phyloP scores from a whole-genome alignment of 257 asterid species.

The Sherardia arvensis region DNA sequence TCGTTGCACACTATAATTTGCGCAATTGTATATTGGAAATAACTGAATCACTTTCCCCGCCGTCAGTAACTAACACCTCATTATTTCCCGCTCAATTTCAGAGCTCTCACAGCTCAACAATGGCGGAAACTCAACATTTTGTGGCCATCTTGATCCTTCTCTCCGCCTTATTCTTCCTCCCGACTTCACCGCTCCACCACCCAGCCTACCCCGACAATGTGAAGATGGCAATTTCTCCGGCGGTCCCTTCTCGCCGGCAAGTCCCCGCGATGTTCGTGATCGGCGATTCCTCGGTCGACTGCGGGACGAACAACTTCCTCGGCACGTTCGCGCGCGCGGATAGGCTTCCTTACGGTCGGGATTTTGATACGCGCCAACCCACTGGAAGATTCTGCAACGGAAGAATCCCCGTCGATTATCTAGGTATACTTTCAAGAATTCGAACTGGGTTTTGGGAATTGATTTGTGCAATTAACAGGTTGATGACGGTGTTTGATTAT shows the following conservation, averaged over 20 bases:
- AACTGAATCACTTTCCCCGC: neutral
- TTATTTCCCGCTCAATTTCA: slow-evolving; percentile 10
- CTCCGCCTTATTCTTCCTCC: slow-evolving; percentile 18
- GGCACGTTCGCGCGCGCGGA: slow-evolving; percentile 95
- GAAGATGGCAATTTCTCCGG: neutral
- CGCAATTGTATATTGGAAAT: slow-evolving; percentile 5
- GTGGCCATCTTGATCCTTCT: slow-evolving; percentile 21
- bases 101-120: slow-evolving; percentile 2
- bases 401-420: slow-evolving; percentile 83
- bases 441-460: neutral
- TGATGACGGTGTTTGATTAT: neutral
- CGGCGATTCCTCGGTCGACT: slow-evolving; percentile 92
- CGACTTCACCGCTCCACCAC: slow-evolving; percentile 15
- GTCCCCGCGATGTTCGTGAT: slow-evolving; percentile 79
- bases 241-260: slow-evolving; percentile 15
- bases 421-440: slow-evolving; percentile 29
- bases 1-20: too few species aligned
- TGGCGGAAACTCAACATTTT: slow-evolving; percentile 4
- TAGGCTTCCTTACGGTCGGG: slow-evolving; percentile 82
- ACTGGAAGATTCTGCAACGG: slow-evolving; percentile 95
- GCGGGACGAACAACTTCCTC: slow-evolving; percentile 80
- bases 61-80: neutral
- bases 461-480: neutral
- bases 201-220: slow-evolving; percentile 17
- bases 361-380: slow-evolving; percentile 76